Evolutionary conservation across 257 asterid genomes (phyloP), one percentile per base, ranked within the genome.

Genomic region (Phtheirospermum japonicum): DNA sequence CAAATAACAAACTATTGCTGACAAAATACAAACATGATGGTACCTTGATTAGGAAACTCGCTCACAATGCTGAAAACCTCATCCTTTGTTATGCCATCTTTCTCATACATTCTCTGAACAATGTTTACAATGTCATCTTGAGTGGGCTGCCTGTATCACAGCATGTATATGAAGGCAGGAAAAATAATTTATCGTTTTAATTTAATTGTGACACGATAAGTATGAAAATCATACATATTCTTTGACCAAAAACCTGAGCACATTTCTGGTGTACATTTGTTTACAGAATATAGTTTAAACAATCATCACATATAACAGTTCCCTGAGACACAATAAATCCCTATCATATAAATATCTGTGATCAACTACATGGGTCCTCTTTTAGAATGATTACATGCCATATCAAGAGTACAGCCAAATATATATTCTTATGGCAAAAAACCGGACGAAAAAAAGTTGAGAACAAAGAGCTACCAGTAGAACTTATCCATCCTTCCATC

Each of bases 401-500:
- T 52, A 55, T 65, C 58, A 57, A 37, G 31, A 19, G 17, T 55
- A 7, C 13, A 40, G 53, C 6, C 4, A 48, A 57, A 23, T 3
- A 8, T 16, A 33, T 45, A 36, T 7, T 36, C 58, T 7, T 19
- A 17, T n/a, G 20, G 75, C 30, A 56, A 26, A 9, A 63, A 46
- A 43, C 37, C 37, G 28, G 3, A 23, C 1, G 28, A 23, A 23
- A 34, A 30, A 33, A 56, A 52, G n/a, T 33, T 12, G 36, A 32
- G 57, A 9, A n/a, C n/a, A 48, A 9, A 65, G 54, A 48, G 54
- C 28, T 79, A 88, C 98, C 97, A 88, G 76, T 82, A 88, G 68
- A 91, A 88, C 75, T 91, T 91, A 19, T 91, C 98, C 98, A 91
- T 91, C 80, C 98, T 91, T 72, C 98, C 85, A 71, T 90, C 96